These are phyloP conservation scores for Xylaria sp. DNA, from an alignment of 2,329 filamentous ascomycete species.

Conservation along the genomic window DNA sequence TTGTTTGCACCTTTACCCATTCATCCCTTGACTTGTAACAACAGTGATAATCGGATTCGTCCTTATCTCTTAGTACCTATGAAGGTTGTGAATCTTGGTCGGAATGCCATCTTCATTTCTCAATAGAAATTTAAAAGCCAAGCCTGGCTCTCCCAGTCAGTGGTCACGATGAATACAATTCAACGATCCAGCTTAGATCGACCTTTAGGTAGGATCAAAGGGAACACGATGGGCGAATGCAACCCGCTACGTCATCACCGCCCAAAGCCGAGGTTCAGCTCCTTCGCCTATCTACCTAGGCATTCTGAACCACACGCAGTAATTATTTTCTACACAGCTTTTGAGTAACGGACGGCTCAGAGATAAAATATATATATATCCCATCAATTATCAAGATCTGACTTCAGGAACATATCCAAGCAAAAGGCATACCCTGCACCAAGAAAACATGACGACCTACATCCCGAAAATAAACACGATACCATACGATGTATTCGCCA, in stretches of 20 bases:
- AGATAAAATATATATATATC: background rate
- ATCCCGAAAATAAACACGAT: slow-evolving; percentile 78
- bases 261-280: slow-evolving; percentile 16
- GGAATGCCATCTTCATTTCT: background rate
- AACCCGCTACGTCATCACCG: slow-evolving; percentile 30
- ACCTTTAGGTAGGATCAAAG: background rate
- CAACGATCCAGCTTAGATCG: slow-evolving; percentile 9
- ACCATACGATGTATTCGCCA: slow-evolving; percentile 75
- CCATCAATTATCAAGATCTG: background rate
- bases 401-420: background rate
- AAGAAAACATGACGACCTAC: slow-evolving; percentile 75
- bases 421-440: background rate
- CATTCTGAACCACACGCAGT: background rate
- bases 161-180: slow-evolving; percentile 6
- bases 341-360: background rate
- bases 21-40: background rate
- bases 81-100: background rate
- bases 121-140: background rate
- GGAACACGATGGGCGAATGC: background rate
- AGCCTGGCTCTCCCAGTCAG: background rate
- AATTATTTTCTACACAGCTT: background rate
- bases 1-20: too few relatives aligned
- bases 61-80: background rate
- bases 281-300: background rate
- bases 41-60: background rate